Evolutionary conservation across 495 filamentous ascomycete species (phyloP), one percentile per base, ranked within the genome.

Genomic region (Chaetomium cochliodes): DNA sequence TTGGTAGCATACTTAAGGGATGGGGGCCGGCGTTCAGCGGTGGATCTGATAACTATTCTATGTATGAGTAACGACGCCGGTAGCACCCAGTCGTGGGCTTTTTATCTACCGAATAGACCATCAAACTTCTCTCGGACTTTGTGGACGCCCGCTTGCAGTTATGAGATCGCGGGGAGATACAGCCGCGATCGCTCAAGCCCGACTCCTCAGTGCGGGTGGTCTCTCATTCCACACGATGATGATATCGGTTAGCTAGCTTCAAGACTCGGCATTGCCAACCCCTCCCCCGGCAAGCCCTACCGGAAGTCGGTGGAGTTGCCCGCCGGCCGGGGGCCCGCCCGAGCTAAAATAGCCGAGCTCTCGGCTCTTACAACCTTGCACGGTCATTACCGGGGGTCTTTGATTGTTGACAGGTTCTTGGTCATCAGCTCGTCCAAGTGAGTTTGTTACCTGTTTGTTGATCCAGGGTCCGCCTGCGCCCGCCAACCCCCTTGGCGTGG

Each of bases 331-430:
- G 15, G 50, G 50, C 25, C 50, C 51, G 25, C 11, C 51, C 18
- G 15, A 33, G 28, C 26, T 33, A 33, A 33, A 54, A 54, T 54
- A 54, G 28, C 52, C 28, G 28, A 33, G 16, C 28, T 20, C 50
- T n/a, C 18, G 44, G 44, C 44, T 47, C 44, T n/a, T 18, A 20
- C 49, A 18, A 52, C 50, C 23, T 26, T 52, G 50, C 50, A 28
- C 44, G 18, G 44, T 9, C 44, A 28, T 25, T 50, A 13, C n/a
- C 44, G 44, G n/a, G 44, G n/a, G 44, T 18, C 2, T n/a, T 47
- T 47, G 44, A 47, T 47, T 47, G 44, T 44, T 44, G 41, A 44
- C 41, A 44, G 41, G 41, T 44, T 44, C 41, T 44, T 44, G 41
- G 41, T 44, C 13, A 44, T 44, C 13, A 44, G 41, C 41, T 44